These are phyloP conservation scores for Karstenula rhodostoma DNA, from an alignment of 2,329 filamentous ascomycete genomes.

Conservation along the genomic window DNA sequence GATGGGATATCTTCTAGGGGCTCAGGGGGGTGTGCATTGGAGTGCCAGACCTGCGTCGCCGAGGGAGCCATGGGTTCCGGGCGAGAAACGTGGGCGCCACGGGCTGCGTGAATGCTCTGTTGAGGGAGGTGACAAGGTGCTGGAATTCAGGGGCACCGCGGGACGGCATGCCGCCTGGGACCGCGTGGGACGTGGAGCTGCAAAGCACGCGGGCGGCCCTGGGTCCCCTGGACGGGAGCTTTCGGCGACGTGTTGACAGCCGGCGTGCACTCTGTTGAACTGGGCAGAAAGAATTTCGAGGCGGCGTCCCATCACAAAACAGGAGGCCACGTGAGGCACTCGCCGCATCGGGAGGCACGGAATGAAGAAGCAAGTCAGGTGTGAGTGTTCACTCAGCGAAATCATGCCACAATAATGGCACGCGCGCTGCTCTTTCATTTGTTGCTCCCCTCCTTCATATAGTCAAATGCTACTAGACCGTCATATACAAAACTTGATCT, in stretches of 20 bases:
- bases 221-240: not conserved
- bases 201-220: not conserved
- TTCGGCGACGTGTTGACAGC: not conserved
- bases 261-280: not conserved
- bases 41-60: not conserved
- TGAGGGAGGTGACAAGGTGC: not conserved
- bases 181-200: not conserved
- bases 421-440: not conserved
- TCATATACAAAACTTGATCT: slow-evolving; percentile 2
- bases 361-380: not conserved
- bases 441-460: not conserved
- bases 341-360: not conserved
- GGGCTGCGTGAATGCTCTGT: not conserved
- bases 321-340: not conserved
- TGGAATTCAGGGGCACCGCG: not conserved
- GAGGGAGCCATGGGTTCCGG: not conserved
- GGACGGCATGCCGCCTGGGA: not conserved
- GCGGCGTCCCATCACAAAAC: not conserved
- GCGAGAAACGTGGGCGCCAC: not conserved
- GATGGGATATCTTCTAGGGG: not conserved
- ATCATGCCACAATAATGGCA: slow-evolving; percentile 9
- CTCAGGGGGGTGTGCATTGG: not conserved
- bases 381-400: not conserved
- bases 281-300: no score
- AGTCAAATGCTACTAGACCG: not conserved